These are phyloP conservation scores for Penicillium sp. DNA, from an alignment of 2,329 filamentous ascomycete genomes.

Conservation along the genomic window DNA sequence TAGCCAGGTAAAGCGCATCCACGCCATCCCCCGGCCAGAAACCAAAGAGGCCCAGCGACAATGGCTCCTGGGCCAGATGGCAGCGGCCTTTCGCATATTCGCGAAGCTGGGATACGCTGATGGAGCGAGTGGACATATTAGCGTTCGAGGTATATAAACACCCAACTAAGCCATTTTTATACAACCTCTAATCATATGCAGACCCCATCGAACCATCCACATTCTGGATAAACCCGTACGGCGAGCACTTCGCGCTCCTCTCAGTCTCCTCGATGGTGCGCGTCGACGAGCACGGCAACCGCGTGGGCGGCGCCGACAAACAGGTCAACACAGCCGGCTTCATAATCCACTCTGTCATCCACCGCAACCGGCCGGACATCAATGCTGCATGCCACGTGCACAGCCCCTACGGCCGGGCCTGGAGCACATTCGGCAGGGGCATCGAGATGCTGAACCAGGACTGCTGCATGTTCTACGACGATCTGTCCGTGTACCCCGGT, in stretches of 20 bases:
- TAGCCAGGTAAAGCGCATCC: no score
- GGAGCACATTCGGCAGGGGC: slow-evolving; percentile 38
- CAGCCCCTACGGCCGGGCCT: slow-evolving; percentile 42
- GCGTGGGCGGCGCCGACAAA: slow-evolving; percentile 38
- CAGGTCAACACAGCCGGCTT: slow-evolving; percentile 45
- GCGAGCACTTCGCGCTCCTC: slow-evolving; percentile 39
- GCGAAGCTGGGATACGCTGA: slow-evolving; percentile 19
- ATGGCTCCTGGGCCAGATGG: slow-evolving; percentile 26
- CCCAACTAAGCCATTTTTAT: no score
- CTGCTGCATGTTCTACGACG: slow-evolving; percentile 23
- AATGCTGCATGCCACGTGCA: slow-evolving; percentile 44
- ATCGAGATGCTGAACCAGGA: slow-evolving; percentile 44
- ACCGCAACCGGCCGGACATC: slow-evolving; percentile 42
- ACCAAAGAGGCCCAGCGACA: no score
- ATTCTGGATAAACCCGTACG: slow-evolving; percentile 42
- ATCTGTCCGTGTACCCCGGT: slow-evolving; percentile 33
- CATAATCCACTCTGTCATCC: slow-evolving; percentile 47
- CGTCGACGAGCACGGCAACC: slow-evolving; percentile 40
- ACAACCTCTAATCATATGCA: no score
- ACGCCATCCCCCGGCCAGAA: no score
- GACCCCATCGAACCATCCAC: slow-evolving; percentile 20
- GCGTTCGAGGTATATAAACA: no score
- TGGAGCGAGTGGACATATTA: slow-evolving; percentile 18
- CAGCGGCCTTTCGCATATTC: slow-evolving; percentile 20
- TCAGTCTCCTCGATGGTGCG: slow-evolving; percentile 45